phyloP scores from a whole-genome alignment of 1,284 basidiomycete genomes.

The Moesziomyces antarcticus region DNA sequence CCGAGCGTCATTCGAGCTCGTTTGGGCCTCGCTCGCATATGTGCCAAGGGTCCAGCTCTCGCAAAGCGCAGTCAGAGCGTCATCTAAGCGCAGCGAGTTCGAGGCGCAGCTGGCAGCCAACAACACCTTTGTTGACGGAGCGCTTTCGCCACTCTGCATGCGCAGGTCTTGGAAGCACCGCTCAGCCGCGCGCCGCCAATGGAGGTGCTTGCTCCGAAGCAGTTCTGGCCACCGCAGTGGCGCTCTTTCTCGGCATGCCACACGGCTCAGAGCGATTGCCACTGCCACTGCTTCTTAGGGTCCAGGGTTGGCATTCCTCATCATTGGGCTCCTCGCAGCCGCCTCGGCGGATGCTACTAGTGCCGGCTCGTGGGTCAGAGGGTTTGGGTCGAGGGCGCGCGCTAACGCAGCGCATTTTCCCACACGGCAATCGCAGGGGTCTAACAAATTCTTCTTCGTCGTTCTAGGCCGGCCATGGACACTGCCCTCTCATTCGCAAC shows the following conservation, averaged over 20 bases:
- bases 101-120: no score
- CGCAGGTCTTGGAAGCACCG: not conserved
- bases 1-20: not conserved
- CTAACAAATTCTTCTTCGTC: no score
- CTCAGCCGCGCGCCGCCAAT: not conserved
- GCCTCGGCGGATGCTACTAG: not conserved
- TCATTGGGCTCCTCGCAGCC: not conserved
- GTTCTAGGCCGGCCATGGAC: no score
- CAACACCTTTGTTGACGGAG: not conserved
- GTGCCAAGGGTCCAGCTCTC: not conserved
- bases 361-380: not conserved
- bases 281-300: not conserved
- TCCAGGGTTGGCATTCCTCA: not conserved
- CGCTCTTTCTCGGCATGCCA: no score
- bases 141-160: not conserved
- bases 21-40: not conserved
- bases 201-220: not conserved
- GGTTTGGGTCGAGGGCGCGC: not conserved
- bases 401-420: no score
- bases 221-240: no score
- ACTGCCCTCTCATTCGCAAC: no score
- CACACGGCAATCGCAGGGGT: no score
- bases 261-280: not conserved
- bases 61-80: no score
- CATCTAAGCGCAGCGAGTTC: no score